Evolutionary conservation across 2,329 filamentous ascomycete species (phyloP).

Genomic region (Coniochaeta prunicola): DNA sequence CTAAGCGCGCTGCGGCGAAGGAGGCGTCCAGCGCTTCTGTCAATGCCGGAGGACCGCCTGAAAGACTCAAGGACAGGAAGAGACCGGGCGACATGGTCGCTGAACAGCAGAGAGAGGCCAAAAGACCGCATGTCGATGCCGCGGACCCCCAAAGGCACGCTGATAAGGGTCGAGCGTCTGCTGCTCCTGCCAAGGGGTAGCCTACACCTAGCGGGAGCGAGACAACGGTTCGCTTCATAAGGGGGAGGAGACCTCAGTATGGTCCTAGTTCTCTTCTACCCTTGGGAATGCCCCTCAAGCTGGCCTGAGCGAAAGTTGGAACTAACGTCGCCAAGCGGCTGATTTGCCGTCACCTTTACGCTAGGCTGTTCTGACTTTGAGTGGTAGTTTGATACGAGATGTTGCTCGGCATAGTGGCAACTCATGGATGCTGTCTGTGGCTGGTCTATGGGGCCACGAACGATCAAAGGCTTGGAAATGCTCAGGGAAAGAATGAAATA

Average conservation of each 20-base stretch:
- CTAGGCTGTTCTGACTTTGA: too few species aligned
- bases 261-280: neutral
- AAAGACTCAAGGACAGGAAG: slow-evolving; percentile 28
- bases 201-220: neutral
- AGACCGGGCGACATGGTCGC: slow-evolving; percentile 13
- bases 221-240: neutral
- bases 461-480: neutral
- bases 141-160: neutral
- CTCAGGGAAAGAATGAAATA: neutral
- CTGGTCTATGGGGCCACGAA: neutral
- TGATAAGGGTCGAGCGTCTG: neutral
- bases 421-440: neutral
- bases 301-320: too few species aligned
- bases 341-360: too few species aligned
- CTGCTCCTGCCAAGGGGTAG: neutral
- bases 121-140: slow-evolving; percentile 16
- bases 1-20: slow-evolving; percentile 35
- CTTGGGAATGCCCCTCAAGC: too few species aligned
- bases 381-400: too few species aligned
- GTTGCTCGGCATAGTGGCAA: neutral
- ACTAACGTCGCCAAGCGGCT: too few species aligned
- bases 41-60: neutral
- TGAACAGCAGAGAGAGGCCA: slow-evolving; percentile 16
- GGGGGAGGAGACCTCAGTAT: neutral
- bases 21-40: slow-evolving; percentile 21